Base-by-base conservation (phyloP, 2,329 filamentous ascomycete species). In the Calonectria hongkongensis region DNA sequence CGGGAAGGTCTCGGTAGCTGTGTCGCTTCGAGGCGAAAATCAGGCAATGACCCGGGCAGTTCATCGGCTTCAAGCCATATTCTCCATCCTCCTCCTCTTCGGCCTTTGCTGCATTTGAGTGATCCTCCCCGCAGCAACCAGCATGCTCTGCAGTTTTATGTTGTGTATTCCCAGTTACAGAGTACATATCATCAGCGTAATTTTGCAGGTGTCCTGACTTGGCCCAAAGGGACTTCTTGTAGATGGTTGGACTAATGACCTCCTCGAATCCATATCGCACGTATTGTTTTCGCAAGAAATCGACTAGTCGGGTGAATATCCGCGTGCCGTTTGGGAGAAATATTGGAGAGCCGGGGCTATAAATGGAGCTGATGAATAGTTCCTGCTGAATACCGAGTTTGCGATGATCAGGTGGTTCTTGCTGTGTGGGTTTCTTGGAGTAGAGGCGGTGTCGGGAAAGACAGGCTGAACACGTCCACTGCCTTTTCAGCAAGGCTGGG, bases 131-230 rank as follows among this genome's bases (percentile, higher is more conserved):
- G 68, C 86, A 82, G 68, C 81, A 84, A 7, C 78, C 76, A 21
- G 75, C 64, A 9, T 68, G 60, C 5, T 73, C 47, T 36, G 66
- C 67, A 9, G 62, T 45, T 3, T 72, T 54, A 4, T 73, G 73
- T 79, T 74, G 86, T 75, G 65, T 83, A 81, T 78, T 88, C 58
- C 91, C 90, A 13, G 87, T 91, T 33, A 98, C 95, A 68, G 94
- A 92, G 84, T 96, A 98, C 95, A 98, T 98, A 81, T 98, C 95
- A 80, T 97, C 93, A 72, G 94, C 93, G 85, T 97, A 98, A 82
- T 97, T 97, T 68, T 96, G 92, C 88, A 96, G 92, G 78, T 98
- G 95, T 2, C 95, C 95, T 0, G 94, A 97, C 76, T 92, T 93
- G 79, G 94, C 92, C 95, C 95, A 98, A 36, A 98, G 86, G 7